These are phyloP conservation scores for Prunus padus DNA, from an alignment of 306 rosid species.

Conservation along the genomic window DNA sequence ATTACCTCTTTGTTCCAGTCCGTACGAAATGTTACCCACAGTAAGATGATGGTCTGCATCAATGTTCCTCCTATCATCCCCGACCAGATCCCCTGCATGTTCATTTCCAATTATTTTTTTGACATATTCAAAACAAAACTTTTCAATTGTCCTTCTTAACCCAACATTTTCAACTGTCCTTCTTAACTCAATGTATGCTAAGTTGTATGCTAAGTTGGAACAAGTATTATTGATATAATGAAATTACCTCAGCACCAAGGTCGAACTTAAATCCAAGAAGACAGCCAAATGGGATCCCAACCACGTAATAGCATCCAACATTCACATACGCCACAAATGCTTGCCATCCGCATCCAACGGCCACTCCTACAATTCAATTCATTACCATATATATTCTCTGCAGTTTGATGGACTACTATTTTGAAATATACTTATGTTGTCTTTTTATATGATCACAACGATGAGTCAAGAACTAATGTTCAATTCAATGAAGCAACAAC, in stretches of 20 bases:
- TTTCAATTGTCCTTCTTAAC: too few relatives aligned
- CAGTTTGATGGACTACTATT: too few relatives aligned
- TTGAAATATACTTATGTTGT: too few relatives aligned
- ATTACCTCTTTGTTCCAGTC: conserved; percentile 71
- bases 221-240: too few relatives aligned
- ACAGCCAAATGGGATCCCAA: conserved; percentile 66
- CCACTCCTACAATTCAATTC: conserved; percentile 47
- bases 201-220: too few relatives aligned
- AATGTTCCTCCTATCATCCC: conserved; percentile 83
- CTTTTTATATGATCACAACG: too few relatives aligned
- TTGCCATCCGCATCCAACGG: conserved; percentile 91
- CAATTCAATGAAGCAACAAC: neutral
- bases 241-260: conserved; percentile 66
- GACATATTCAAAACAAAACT: too few relatives aligned
- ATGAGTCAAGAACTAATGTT: neutral
- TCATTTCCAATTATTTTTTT: too few relatives aligned
- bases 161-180: too few relatives aligned
- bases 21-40: conserved; percentile 62
- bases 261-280: conserved; percentile 62
- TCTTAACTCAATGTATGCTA: too few relatives aligned
- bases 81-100: conserved; percentile 65
- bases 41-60: conserved; percentile 58
- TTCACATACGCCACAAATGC: conserved; percentile 67
- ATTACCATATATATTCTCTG: neutral
- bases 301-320: conserved; percentile 57